Evolutionary conservation across 768 basidiomycete species (phyloP), one percentile per base, ranked within the genome.

Genomic region (Plicaturopsis crispa): DNA sequence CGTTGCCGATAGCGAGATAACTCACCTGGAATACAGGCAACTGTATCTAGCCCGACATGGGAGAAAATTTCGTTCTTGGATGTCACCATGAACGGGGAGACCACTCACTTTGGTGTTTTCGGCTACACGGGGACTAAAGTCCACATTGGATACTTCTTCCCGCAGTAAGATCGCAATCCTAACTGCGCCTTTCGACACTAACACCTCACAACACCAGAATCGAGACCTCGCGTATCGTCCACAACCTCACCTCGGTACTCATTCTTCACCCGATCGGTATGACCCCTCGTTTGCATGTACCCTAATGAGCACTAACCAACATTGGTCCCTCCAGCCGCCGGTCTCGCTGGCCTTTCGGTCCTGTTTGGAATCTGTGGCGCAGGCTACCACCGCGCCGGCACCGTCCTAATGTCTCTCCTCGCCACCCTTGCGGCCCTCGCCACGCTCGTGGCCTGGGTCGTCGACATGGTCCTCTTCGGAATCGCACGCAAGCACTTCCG

Each of bases 391-490:
- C 80, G 86, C 42, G 56, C 64, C 10, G 84, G 85, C 35, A 88
- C 87, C 11, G 71, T 88, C 43, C 55, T 88, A 56, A 89, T 89
- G 86, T 66, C 78, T 12, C 67, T 91, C 38, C 47, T 75, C 39
- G 66, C 79, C 38, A 70, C 74, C 13, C 65, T 91, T 39, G 84
- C 82, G 5, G 62, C 72, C n/a, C 55, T 90, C 37, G 59, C 72
- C 48, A 78, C 79, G 5, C 66, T 89, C 38, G 60, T 89, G 45
- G 78, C 67, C 3, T 89, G 78, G 62, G 60, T 88, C 32, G 65
- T 90, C 56, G 86, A 88, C 60, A 81, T 89, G 75, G 74, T 74
- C 31, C 73, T 92, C 36, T 92, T 84, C 56, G 80, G 79, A 34
- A 72, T 86, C 44, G 75, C 75, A 13, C 77, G 78, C 41, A 56